These are phyloP conservation scores for Dinochytrium kinnereticum DNA, from an alignment of 371 early-diverging fungal genomes.

Conservation along the genomic window DNA sequence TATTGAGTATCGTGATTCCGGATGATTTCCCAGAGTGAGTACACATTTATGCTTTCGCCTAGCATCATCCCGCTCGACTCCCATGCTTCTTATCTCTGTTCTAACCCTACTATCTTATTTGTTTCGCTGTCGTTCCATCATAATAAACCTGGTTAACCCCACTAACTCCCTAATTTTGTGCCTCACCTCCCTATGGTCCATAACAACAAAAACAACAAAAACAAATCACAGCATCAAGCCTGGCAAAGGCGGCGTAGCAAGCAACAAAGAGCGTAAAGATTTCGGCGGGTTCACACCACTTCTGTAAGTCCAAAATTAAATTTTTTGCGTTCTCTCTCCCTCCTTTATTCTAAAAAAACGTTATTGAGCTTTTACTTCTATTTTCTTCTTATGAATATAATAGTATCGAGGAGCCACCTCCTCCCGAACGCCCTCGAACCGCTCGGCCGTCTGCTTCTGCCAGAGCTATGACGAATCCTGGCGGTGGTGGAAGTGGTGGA, in stretches of 20 bases:
- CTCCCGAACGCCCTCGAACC: neutral
- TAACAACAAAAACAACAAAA: too few relatives aligned
- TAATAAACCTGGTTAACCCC: too few relatives aligned
- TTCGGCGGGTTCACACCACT: constrained; percentile 34
- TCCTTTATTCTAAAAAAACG: neutral
- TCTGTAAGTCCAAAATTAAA: constrained; percentile 13
- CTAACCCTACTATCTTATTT: too few relatives aligned
- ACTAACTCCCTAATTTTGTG: constrained; percentile 3
- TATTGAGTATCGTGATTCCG: constrained; percentile 53
- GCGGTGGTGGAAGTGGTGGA: neutral
- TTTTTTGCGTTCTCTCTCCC: neutral
- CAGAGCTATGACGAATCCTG: neutral
- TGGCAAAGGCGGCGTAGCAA: constrained; percentile 16
- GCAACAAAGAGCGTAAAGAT: constrained; percentile 23
- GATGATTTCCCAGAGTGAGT: constrained; percentile 55
- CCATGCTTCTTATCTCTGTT: neutral
- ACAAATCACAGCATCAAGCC: constrained; percentile 8
- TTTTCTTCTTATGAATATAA: neutral
- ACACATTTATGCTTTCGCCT: neutral
- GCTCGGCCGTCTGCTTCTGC: neutral
- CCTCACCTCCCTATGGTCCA: neutral
- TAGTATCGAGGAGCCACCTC: neutral
- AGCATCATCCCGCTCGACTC: neutral
- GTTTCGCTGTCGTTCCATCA: too few relatives aligned
- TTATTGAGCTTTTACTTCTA: too few relatives aligned